phyloP scores from a whole-genome alignment of 148 eudicot genomes.

The Camellia lanceoleosa region DNA sequence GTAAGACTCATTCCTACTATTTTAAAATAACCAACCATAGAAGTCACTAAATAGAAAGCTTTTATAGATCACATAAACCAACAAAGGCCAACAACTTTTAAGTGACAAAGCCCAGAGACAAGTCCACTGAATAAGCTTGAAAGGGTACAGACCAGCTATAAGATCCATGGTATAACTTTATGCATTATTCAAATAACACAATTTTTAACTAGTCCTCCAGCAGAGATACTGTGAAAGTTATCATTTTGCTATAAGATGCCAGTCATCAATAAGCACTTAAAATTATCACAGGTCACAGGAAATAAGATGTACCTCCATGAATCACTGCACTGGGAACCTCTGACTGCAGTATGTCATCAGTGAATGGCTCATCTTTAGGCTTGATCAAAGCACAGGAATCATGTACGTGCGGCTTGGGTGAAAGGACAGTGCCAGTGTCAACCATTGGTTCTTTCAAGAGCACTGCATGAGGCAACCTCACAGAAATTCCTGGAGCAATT shows the following conservation, averaged over 20 bases:
- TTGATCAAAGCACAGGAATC: constrained; percentile 27
- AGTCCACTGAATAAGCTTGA: neutral
- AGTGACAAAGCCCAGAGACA: neutral
- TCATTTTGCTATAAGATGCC: neutral
- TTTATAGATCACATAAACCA: neutral
- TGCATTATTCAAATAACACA: no score
- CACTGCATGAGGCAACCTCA: constrained; percentile 34
- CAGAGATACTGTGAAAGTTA: neutral
- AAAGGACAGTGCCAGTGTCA: constrained; percentile 22
- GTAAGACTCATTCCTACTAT: neutral
- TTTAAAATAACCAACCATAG: neutral
- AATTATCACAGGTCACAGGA: neutral
- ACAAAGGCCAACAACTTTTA: neutral
- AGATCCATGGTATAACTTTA: no score
- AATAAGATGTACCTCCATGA: constrained; percentile 50
- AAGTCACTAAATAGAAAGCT: neutral
- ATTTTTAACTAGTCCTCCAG: no score
- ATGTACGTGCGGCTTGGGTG: constrained; percentile 29
- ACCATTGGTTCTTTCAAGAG: constrained; percentile 43
- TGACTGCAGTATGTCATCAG: constrained; percentile 38
- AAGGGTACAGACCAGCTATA: neutral
- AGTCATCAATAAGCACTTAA: neutral
- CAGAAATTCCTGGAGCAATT: constrained; percentile 24
- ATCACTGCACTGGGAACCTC: constrained; percentile 53
- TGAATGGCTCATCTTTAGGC: constrained; percentile 78